phyloP scores from a whole-genome alignment of 2,329 filamentous ascomycete genomes.

The Fusarium nematophilum region DNA sequence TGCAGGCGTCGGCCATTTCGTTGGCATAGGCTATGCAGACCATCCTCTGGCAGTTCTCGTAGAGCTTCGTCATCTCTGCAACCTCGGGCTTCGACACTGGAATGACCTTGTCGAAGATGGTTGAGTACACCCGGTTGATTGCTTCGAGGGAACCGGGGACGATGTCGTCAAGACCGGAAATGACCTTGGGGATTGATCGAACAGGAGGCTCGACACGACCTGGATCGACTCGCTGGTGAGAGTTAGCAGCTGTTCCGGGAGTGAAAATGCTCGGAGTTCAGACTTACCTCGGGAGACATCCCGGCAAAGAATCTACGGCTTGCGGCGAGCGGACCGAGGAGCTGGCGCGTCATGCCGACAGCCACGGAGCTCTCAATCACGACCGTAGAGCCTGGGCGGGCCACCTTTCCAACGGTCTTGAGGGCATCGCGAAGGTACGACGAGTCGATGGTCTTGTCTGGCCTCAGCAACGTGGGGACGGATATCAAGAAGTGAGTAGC shows the following conservation, averaged over 20 bases:
- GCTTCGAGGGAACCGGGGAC: conserved; percentile 55
- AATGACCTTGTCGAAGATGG: conserved; percentile 58
- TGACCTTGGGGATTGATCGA: conserved; percentile 61
- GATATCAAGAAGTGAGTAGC: conserved; percentile 64
- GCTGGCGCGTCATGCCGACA: conserved; percentile 62
- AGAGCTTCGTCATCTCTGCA: conserved; percentile 67
- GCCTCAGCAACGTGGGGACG: conserved; percentile 60
- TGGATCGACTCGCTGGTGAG: conserved; percentile 58
- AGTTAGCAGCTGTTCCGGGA: not conserved
- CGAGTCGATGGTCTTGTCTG: conserved; percentile 59
- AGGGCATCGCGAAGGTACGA: conserved; percentile 59
- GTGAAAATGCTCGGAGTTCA: accelerated
- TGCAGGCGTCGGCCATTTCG: conserved; percentile 65
- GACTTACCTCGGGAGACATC: conserved; percentile 56
- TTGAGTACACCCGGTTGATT: conserved; percentile 57
- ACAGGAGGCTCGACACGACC: conserved; percentile 56
- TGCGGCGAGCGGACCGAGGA: conserved; percentile 58
- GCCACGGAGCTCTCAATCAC: conserved; percentile 65
- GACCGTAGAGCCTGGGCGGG: conserved; percentile 56
- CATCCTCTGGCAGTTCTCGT: conserved; percentile 68
- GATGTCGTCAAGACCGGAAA: conserved; percentile 61
- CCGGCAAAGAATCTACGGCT: conserved; percentile 55
- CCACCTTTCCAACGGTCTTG: conserved; percentile 53
- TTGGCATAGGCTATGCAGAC: conserved; percentile 65
- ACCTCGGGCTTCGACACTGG: conserved; percentile 62